A percentile compares a stretch with the other conserved stretches of the same genome.
Evolutionary conservation across 306 rosid species (phyloP).

Genomic region (Cicer judaicum): DNA sequence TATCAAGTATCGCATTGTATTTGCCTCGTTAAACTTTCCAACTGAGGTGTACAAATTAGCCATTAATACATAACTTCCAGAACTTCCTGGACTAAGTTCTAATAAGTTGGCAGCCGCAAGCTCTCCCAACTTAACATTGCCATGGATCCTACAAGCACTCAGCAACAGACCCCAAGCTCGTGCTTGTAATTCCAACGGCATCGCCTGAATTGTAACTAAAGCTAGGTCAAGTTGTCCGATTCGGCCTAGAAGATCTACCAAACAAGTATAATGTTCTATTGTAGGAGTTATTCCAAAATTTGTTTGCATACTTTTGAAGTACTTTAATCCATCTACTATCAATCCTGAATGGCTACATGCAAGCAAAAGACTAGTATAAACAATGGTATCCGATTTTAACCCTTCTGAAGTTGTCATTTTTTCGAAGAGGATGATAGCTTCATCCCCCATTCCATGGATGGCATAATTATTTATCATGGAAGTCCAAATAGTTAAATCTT

Average conservation of each 20-base stretch:
- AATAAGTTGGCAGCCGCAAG: slow-evolving; percentile 51
- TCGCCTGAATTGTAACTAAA: slow-evolving; percentile 58
- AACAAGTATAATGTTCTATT: slow-evolving; percentile 66
- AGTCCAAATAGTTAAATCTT: slow-evolving; percentile 73
- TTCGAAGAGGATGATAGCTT: slow-evolving; percentile 59
- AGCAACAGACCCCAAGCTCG: slow-evolving; percentile 68
- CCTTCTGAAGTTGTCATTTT: slow-evolving; percentile 55
- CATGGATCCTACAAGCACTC: slow-evolving; percentile 68
- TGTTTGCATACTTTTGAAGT: slow-evolving; percentile 64
- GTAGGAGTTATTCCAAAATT: slow-evolving; percentile 63
- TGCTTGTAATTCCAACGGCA: slow-evolving; percentile 60
- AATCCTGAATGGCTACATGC: slow-evolving; percentile 80
- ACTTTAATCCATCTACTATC: slow-evolving; percentile 66
- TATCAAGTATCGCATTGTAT: slow-evolving; percentile 55
- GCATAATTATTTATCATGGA: slow-evolving; percentile 71
- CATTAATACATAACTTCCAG: slow-evolving; percentile 60
- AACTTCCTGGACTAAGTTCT: slow-evolving; percentile 44
- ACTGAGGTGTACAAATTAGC: slow-evolving; percentile 66
- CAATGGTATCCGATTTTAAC: slow-evolving; percentile 64
- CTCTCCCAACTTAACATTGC: slow-evolving; percentile 57
- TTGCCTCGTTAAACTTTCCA: slow-evolving; percentile 76
- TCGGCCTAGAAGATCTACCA: slow-evolving; percentile 72
- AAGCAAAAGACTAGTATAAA: slow-evolving; percentile 61
- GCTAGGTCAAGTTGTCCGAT: slow-evolving; percentile 63
- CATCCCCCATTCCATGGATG: slow-evolving; percentile 66